A percentile compares a stretch with the other conserved stretches of the same genome.
phyloP scores from a whole-genome alignment of 106 monocot genomes.

The Allium cepa region DNA sequence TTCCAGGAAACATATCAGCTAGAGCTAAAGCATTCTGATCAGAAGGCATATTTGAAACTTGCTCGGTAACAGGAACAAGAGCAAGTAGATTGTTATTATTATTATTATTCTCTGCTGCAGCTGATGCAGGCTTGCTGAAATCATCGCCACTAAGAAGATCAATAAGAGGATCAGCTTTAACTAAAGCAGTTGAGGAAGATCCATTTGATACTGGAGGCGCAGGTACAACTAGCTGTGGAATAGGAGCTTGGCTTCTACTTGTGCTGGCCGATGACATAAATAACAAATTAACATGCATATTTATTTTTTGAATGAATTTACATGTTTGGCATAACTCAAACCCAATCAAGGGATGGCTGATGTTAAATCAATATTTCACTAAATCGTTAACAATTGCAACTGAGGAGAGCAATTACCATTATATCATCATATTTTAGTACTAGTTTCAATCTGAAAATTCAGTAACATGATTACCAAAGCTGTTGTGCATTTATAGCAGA shows the following conservation, averaged over 20 bases:
- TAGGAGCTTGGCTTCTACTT: conserved; percentile 27
- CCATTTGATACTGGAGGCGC: conserved; percentile 42
- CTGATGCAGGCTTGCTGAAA: conserved; percentile 26
- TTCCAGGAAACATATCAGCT: conserved; percentile 70
- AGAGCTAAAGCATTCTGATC: conserved; percentile 73
- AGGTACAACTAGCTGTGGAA: conserved; percentile 45
- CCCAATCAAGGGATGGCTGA: too few species aligned
- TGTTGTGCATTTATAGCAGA: too few species aligned
- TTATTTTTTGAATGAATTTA: too few species aligned
- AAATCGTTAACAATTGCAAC: too few species aligned
- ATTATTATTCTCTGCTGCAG: conserved; percentile 11
- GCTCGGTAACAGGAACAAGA: conserved; percentile 63
- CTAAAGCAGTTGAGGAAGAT: conserved; percentile 24
- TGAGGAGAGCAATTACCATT: too few species aligned
- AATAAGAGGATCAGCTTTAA: conserved; percentile 33
- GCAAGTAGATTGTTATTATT: conserved; percentile 32
- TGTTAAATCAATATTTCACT: too few species aligned
- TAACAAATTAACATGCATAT: too few species aligned
- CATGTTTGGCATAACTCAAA: too few species aligned
- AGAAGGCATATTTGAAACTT: conserved; percentile 33
- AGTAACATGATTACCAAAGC: too few species aligned
- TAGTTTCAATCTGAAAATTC: too few species aligned
- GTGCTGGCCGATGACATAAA: background rate
- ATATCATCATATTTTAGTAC: too few species aligned
- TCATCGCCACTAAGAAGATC: conserved; percentile 61